Evolutionary conservation across 2,329 filamentous ascomycete species (phyloP), one percentile per base, ranked within the genome.

Genomic region (Aureobasidium uvarum): DNA sequence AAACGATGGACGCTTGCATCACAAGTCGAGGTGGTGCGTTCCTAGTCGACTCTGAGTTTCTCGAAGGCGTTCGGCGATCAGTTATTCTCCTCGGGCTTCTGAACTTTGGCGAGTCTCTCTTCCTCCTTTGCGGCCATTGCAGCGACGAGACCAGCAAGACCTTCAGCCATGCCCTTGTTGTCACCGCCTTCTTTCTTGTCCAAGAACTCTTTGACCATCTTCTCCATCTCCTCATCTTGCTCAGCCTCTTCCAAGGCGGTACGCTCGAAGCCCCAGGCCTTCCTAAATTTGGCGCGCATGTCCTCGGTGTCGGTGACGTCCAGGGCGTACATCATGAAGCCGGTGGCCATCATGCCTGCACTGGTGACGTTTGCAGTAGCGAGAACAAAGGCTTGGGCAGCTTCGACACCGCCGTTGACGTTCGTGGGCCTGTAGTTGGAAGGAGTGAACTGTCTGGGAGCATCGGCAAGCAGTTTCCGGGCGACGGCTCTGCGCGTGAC

Each of bases 301-400:
- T 83, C 81, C 64, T 76, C 76, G 43, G 81, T 43, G 38, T 78
- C 78, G 33, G 76, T 77, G 41, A 98, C 85, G 74, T 97, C 89
- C 67, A 95, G 85, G 0, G 86, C 87, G 83, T 89, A 96, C 68
- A 91, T 81, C 13, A 88, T 76, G 0, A 89, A 92, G 3, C 94
- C 95, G 0, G 85, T 83, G 10, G 84, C 78, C 83, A 96, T 86
- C 75, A 96, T 86, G 0, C 84, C 88, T 58, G 95, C 85, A 71
- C 88, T 90, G 38, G 87, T 73, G 14, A 95, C 91, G 71, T 96
- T 96, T 70, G 97, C 83, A 0, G 93, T 96, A 0, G 94, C 95
- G 41, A 97, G 81, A 56, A 88, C 90, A 25, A 99, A 81, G 0
- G 94, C 94, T 77, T 96, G 90, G 39, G 89, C 78, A 0, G 94